phyloP scores from a whole-genome alignment of 2,329 filamentous ascomycete species.

The Neonectria ditissima region DNA sequence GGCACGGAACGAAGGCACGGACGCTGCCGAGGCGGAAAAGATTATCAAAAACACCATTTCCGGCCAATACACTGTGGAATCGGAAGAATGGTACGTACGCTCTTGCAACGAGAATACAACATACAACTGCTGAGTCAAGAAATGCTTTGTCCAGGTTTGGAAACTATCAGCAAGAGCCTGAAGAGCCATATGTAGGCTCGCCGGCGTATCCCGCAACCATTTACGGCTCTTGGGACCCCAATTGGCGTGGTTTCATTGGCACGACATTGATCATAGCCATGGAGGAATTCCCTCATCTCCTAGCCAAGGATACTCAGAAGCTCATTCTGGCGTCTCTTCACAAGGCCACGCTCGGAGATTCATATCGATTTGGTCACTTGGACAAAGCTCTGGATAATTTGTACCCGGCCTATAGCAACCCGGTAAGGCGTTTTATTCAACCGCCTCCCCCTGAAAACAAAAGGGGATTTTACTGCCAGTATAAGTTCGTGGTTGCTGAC shows the following conservation, averaged over 20 bases:
- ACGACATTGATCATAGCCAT: conserved; percentile 68
- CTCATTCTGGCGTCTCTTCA: conserved; percentile 65
- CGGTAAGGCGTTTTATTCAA: conserved; percentile 46
- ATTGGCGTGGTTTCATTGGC: conserved; percentile 73
- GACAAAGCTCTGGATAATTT: conserved; percentile 66
- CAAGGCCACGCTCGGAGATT: conserved; percentile 68
- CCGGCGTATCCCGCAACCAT: conserved; percentile 62
- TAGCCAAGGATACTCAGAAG: conserved; percentile 50
- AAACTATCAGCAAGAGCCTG: conserved; percentile 66
- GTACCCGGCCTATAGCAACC: conserved; percentile 72
- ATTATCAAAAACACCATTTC: conserved; percentile 66
- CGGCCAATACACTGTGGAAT: conserved; percentile 63
- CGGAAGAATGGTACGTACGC: conserved; percentile 64
- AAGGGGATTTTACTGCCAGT: too few species aligned
- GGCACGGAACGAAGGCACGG: conserved; percentile 63
- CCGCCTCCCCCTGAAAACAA: too few species aligned
- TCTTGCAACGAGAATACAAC: background rate
- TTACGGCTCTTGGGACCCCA: conserved; percentile 71
- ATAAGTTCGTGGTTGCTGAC: too few species aligned
- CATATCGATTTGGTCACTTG: conserved; percentile 70
- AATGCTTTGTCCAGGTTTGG: conserved; percentile 30
- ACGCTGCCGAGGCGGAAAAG: conserved; percentile 62
- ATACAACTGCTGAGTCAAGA: too few species aligned
- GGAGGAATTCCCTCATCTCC: conserved; percentile 67
- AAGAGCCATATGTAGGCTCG: conserved; percentile 68